Percentiles rank a stretch among this genome's conserved stretches.
Conservation (phyloP, 345 rosid genomes). For the Jatropha curcas region DNA sequence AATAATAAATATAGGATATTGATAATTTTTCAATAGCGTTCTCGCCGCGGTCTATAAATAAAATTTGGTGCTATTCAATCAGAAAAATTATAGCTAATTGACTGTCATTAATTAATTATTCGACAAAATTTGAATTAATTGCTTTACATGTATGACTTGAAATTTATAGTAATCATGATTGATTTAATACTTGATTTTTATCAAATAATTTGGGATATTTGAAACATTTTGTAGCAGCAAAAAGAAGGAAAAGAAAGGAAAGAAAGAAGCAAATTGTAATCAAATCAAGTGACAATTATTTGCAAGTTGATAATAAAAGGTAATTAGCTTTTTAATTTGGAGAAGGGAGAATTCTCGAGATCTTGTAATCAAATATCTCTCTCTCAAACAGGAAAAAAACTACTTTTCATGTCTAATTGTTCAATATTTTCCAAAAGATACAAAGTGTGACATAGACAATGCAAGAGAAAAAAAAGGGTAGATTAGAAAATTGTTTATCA, state of each 20-base stretch:
- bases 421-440: background rate
- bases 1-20: background rate
- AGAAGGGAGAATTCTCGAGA: background rate
- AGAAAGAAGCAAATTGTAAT: background rate
- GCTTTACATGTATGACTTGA: too few relatives aligned
- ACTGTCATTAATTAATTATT: too few relatives aligned
- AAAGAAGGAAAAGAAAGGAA: background rate
- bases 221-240: background rate
- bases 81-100: too few relatives aligned
- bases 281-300: constrained; percentile 1
- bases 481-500: background rate
- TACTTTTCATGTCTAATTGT: background rate
- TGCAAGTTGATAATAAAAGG: background rate
- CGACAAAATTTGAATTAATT: too few relatives aligned
- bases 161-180: too few relatives aligned
- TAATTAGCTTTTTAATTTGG: background rate
- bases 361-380: background rate
- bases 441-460: background rate
- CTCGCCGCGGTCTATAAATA: too few relatives aligned
- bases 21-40: too few relatives aligned
- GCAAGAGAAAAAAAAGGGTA: background rate
- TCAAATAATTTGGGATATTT: background rate
- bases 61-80: too few relatives aligned
- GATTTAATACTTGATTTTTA: too few relatives aligned
- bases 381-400: too few relatives aligned